Evolutionary conservation across 2,329 filamentous ascomycete species (phyloP).

Genomic region (Neonectria ditissima): DNA sequence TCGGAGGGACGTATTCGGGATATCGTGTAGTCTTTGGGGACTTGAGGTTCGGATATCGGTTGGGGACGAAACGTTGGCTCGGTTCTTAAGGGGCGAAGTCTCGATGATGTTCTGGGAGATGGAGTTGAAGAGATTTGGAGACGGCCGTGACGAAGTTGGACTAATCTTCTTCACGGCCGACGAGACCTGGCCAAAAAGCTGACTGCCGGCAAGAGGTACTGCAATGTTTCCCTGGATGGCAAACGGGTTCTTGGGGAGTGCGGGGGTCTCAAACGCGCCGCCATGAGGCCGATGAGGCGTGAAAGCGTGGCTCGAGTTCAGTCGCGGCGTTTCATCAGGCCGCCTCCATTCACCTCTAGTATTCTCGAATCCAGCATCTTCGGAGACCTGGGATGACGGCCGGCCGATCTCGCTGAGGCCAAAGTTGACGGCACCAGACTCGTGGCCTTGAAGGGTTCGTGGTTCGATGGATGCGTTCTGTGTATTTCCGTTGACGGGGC

Average conservation of each 20-base stretch:
- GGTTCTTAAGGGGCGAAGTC: conserved; percentile 63
- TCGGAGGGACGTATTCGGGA: conserved; percentile 45
- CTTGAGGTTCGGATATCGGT: conserved; percentile 56
- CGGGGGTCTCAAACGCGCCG: conserved; percentile 62
- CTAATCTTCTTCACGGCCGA: conserved; percentile 63
- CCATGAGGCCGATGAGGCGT: conserved; percentile 49
- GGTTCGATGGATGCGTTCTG: conserved; percentile 48
- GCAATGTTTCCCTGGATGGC: conserved; percentile 48
- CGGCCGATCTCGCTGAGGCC: conserved; percentile 51
- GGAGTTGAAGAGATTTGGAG: conserved; percentile 61
- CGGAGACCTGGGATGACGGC: conserved; percentile 56
- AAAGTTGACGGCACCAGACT: conserved; percentile 64
- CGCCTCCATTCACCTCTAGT: conserved; percentile 55
- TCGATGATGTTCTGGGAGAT: conserved; percentile 60
- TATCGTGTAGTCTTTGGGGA: conserved; percentile 50
- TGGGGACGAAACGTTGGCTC: conserved; percentile 61
- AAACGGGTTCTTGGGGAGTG: conserved; percentile 62
- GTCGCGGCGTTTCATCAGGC: conserved; percentile 50
- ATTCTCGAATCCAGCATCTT: conserved; percentile 55
- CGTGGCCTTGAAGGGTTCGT: conserved; percentile 58
- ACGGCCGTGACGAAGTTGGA: conserved; percentile 69
- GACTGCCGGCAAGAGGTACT: conserved; percentile 56
- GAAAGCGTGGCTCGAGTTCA: conserved; percentile 44
- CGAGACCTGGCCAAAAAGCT: conserved; percentile 67
- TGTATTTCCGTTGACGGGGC: conserved; percentile 41